phyloP scores from a whole-genome alignment of 768 basidiomycete genomes.

The Mycena galericulata region DNA sequence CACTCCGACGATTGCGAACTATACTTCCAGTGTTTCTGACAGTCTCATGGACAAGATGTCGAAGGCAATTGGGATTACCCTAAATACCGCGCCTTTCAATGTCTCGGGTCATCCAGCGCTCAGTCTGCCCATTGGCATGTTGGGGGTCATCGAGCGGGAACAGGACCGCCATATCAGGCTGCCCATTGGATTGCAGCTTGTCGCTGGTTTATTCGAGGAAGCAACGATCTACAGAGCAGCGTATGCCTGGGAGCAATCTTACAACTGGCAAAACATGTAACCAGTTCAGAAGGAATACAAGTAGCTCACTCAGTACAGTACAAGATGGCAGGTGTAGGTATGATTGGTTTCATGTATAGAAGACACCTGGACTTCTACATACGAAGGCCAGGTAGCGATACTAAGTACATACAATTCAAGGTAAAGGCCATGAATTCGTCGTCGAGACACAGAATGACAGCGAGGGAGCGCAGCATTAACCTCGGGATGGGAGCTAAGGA shows the following conservation, averaged over 20 bases:
- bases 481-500: background rate
- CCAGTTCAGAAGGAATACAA: background rate
- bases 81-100: constrained; percentile 45
- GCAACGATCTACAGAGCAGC: constrained; percentile 42
- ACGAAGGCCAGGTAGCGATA: background rate
- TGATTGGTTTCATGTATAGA: constrained; percentile 6
- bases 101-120: constrained; percentile 57
- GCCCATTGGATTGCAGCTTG: constrained; percentile 59
- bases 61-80: constrained; percentile 43
- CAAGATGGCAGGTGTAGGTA: background rate
- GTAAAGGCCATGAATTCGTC: background rate
- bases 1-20: constrained; percentile 47
- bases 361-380: constrained; percentile 23
- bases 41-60: constrained; percentile 44
- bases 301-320: background rate
- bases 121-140: constrained; percentile 55
- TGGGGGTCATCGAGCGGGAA: constrained; percentile 40
- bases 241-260: constrained; percentile 42
- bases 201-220: constrained; percentile 56
- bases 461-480: constrained; percentile 21
- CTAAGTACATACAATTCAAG: background rate
- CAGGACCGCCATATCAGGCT: constrained; percentile 49
- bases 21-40: constrained; percentile 40
- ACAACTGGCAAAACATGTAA: constrained; percentile 37
- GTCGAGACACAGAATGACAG: constrained; percentile 20